Evolutionary conservation across 805 yeast species (phyloP).

Genomic region (Grigorovia jiainica): DNA sequence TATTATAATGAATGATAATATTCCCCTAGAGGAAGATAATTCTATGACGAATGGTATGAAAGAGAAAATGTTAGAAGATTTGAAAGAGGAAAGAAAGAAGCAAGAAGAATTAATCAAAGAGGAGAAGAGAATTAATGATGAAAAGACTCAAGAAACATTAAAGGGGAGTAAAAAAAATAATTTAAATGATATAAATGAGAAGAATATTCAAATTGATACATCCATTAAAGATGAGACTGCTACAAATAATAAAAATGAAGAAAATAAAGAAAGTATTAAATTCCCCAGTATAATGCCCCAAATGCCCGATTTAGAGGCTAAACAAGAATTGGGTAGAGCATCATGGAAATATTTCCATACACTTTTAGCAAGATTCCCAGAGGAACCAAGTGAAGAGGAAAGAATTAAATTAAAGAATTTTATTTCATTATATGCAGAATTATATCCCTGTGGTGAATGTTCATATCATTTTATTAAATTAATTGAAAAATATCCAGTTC

Average conservation of each 20-base stretch:
- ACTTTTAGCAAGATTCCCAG: slow-evolving; percentile 86
- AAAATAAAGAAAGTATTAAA: slow-evolving; percentile 3
- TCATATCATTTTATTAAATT: slow-evolving; percentile 80
- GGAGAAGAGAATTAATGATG: neutral
- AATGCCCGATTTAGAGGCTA: slow-evolving; percentile 65
- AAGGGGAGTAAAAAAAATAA: too few species aligned
- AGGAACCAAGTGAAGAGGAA: slow-evolving; percentile 57
- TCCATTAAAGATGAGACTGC: neutral
- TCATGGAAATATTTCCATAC: slow-evolving; percentile 93
- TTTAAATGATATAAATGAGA: too few species aligned
- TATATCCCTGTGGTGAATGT: slow-evolving; percentile 96
- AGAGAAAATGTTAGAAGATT: neutral
- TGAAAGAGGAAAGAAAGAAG: neutral
- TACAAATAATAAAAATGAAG: neutral
- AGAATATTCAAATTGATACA: too few species aligned
- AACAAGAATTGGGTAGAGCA: slow-evolving; percentile 79
- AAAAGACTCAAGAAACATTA: neutral
- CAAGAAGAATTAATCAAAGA: neutral
- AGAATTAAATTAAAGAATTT: slow-evolving; percentile 52
- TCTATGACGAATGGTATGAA: neutral
- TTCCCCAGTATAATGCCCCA: slow-evolving; percentile 70
- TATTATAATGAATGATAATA: neutral
- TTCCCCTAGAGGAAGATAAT: neutral
- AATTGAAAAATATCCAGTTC: slow-evolving; percentile 73
- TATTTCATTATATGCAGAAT: slow-evolving; percentile 71